phyloP scores from a whole-genome alignment of 2,329 filamentous ascomycete genomes.

The Falciphora oryzae region DNA sequence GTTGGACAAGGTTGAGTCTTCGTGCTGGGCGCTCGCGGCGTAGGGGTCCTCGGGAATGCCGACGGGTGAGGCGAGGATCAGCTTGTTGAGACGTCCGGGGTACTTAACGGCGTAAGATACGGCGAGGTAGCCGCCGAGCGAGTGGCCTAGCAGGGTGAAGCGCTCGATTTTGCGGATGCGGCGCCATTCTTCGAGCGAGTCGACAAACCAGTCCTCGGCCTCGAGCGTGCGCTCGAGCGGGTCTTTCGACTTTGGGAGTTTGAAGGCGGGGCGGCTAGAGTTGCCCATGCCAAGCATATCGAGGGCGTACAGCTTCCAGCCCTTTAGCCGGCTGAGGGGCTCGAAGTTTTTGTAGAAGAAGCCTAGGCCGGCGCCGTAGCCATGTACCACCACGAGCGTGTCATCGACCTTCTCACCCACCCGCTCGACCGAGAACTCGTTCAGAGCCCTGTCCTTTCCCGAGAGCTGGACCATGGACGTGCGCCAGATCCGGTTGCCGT shows the following conservation, averaged over 20 bases:
- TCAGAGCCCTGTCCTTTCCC: slow-evolving; percentile 80
- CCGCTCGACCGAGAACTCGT: slow-evolving; percentile 88
- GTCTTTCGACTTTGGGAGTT: slow-evolving; percentile 69
- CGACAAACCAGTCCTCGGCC: slow-evolving; percentile 93
- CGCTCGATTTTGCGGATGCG: slow-evolving; percentile 81
- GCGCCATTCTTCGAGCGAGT: slow-evolving; percentile 94
- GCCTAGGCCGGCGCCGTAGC: slow-evolving; percentile 90
- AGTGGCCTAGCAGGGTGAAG: slow-evolving; percentile 91
- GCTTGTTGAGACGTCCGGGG: slow-evolving; percentile 87
- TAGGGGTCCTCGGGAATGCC: slow-evolving; percentile 93
- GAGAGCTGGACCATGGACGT: slow-evolving; percentile 78
- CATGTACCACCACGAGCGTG: slow-evolving; percentile 91
- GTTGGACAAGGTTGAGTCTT: slow-evolving; percentile 69
- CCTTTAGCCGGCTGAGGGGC: slow-evolving; percentile 66
- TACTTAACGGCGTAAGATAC: slow-evolving; percentile 96
- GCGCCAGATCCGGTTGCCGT: slow-evolving; percentile 80
- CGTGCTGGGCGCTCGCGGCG: slow-evolving; percentile 73
- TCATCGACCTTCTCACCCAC: slow-evolving; percentile 74
- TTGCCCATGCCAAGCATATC: slow-evolving; percentile 95
- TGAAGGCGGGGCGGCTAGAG: slow-evolving; percentile 77
- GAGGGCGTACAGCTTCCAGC: slow-evolving; percentile 89
- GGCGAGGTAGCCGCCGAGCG: slow-evolving; percentile 88
- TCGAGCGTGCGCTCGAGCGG: slow-evolving; percentile 77
- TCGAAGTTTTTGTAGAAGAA: slow-evolving; percentile 99
- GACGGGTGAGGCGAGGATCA: slow-evolving; percentile 90